phyloP scores from a whole-genome alignment of 2,329 filamentous ascomycete genomes.

The Talaromyces sp. region DNA sequence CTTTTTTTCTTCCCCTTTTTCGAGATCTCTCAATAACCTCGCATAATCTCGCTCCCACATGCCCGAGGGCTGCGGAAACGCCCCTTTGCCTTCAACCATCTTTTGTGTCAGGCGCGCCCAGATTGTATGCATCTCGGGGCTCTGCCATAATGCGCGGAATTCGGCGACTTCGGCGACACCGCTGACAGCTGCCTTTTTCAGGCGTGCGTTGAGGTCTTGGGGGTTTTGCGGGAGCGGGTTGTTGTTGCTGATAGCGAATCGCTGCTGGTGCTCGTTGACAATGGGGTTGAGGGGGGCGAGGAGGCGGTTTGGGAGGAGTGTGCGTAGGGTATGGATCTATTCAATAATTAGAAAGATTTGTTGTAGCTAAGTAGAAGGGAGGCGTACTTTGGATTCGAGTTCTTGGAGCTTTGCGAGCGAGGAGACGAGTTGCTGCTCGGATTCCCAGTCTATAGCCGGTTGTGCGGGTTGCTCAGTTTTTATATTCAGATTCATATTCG shows the following conservation, averaged over 20 bases:
- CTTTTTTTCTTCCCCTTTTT: constrained; percentile 24
- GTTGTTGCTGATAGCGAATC: constrained; percentile 3
- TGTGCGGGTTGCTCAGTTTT: not conserved
- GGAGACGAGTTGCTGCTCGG: constrained; percentile 33
- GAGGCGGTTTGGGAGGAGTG: constrained; percentile 34
- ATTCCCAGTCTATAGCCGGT: constrained; percentile 15
- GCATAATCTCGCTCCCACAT: constrained; percentile 39
- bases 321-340: constrained; percentile 39
- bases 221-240: constrained; percentile 27
- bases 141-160: constrained; percentile 36
- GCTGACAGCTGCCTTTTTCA: constrained; percentile 28
- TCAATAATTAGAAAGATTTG: not conserved
- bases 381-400: constrained; percentile 22
- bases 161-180: constrained; percentile 31
- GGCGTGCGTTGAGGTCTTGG: constrained; percentile 25
- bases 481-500: not conserved
- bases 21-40: constrained; percentile 23
- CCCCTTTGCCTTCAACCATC: constrained; percentile 31
- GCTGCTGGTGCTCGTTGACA: constrained; percentile 23
- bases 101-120: constrained; percentile 32
- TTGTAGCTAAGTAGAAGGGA: not conserved
- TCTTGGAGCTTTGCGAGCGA: constrained; percentile 36
- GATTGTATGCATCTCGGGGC: constrained; percentile 33
- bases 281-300: constrained; percentile 35
- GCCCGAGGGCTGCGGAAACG: constrained; percentile 28